phyloP scores from a whole-genome alignment of 257 asterid genomes.

The Rehmannia glutinosa region DNA sequence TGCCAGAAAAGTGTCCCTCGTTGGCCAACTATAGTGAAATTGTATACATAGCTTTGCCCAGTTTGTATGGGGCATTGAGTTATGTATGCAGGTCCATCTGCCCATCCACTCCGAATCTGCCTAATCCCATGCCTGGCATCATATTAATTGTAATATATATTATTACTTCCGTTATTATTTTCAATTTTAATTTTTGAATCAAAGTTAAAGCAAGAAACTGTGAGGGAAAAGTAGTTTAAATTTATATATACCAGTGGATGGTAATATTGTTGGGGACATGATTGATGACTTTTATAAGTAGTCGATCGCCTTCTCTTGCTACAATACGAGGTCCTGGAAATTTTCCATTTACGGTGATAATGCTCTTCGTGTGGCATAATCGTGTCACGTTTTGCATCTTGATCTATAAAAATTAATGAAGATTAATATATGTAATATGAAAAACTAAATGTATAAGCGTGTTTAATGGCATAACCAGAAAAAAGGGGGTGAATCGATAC shows the following conservation, averaged over 20 bases:
- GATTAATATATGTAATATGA: background rate
- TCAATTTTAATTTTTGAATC: background rate
- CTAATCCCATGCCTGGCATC: conserved; percentile 47
- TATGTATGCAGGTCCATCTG: conserved; percentile 50
- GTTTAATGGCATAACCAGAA: too few species aligned
- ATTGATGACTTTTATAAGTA: conserved; percentile 50
- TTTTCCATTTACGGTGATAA: conserved; percentile 59
- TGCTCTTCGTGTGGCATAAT: conserved; percentile 56
- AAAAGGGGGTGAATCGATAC: too few species aligned
- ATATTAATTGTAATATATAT: background rate
- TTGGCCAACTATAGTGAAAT: conserved; percentile 39
- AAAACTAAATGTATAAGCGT: too few species aligned
- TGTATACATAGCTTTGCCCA: conserved; percentile 42
- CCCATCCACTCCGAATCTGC: conserved; percentile 52
- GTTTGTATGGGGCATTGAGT: conserved; percentile 58
- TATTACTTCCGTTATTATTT: background rate
- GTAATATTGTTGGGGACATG: conserved; percentile 48
- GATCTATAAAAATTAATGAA: conserved; percentile 19
- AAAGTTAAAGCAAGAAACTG: background rate
- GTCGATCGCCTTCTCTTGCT: conserved; percentile 61
- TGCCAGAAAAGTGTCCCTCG: conserved; percentile 63
- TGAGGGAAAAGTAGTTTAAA: too few species aligned
- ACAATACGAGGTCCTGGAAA: conserved; percentile 64
- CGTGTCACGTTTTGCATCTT: conserved; percentile 52
- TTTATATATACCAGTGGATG: conserved; percentile 49